A percentile compares a stretch with the other conserved stretches of the same genome.
phyloP scores from a whole-genome alignment of 306 rosid species.

The Corylus americana region DNA sequence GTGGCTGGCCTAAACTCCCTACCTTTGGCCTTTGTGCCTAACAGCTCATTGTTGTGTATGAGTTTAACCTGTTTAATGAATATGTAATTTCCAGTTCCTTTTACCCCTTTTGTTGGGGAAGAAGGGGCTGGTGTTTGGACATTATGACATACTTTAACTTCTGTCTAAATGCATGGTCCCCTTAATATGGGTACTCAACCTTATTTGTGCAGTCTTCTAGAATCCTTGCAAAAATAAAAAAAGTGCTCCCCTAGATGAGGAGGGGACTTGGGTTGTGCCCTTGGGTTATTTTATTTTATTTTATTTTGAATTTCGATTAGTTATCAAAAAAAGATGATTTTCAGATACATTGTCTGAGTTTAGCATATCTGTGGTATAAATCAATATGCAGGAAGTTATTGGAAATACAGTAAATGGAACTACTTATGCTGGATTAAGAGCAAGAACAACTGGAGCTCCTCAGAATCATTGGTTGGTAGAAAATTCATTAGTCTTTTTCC shows the following conservation, averaged over 20 bases:
- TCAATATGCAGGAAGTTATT: constrained; percentile 69
- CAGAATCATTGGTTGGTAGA: constrained; percentile 83
- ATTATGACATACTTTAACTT: not conserved
- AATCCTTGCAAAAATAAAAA: not conserved
- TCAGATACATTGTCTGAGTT: not conserved
- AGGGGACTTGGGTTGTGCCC: not conserved
- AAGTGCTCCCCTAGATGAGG: constrained; percentile 3
- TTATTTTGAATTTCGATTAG: too few species aligned
- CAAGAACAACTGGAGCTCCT: constrained; percentile 95
- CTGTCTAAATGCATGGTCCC: not conserved
- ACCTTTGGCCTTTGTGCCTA: not conserved
- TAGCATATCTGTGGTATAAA: constrained; percentile 1
- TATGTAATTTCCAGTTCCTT: not conserved
- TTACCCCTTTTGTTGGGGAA: not conserved
- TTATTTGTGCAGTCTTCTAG: not conserved
- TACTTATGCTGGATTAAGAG: constrained; percentile 90
- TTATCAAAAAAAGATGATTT: too few species aligned
- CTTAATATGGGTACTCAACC: not conserved
- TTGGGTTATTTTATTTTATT: too few species aligned
- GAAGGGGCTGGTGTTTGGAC: not conserved
- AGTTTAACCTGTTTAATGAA: not conserved
- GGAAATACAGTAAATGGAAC: constrained; percentile 91
- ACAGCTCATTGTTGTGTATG: not conserved
- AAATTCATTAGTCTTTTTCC: not conserved
- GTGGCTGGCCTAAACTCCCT: not conserved